phyloP scores from a whole-genome alignment of 2,329 filamentous ascomycete species.

The Didymella lethalis region DNA sequence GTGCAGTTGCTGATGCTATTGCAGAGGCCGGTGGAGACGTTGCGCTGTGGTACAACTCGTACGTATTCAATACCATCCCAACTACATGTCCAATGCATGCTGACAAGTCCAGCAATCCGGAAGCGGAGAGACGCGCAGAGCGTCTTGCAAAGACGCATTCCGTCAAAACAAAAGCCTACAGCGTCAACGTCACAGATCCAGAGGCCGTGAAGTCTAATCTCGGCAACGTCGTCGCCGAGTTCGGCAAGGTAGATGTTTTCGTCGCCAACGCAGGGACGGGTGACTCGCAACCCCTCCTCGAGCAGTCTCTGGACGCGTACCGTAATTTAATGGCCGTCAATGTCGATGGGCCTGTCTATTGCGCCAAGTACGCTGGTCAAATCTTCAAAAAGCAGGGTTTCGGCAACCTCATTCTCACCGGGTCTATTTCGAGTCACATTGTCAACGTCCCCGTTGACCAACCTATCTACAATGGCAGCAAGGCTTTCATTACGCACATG shows the following conservation, averaged over 20 bases:
- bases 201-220: constrained; percentile 64
- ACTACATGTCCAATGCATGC: background rate
- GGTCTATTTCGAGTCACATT: constrained; percentile 72
- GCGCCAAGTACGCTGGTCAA: constrained; percentile 53
- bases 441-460: constrained; percentile 81
- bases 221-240: constrained; percentile 70
- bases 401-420: constrained; percentile 70
- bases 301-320: constrained; percentile 68
- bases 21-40: constrained; percentile 56
- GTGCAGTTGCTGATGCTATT: constrained; percentile 47
- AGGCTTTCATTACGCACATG: constrained; percentile 70
- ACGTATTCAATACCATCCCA: background rate
- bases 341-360: constrained; percentile 67
- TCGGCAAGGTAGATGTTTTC: constrained; percentile 70
- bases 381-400: constrained; percentile 55
- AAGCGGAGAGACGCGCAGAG: constrained; percentile 66
- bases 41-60: constrained; percentile 54
- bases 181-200: constrained; percentile 64
- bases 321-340: constrained; percentile 71
- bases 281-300: constrained; percentile 64
- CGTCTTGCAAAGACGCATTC: constrained; percentile 64
- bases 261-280: constrained; percentile 72
- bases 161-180: constrained; percentile 70
- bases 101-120: constrained; percentile 55
- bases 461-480: constrained; percentile 54